Evolutionary conservation across 768 basidiomycete genomes (phyloP).

Genomic region (Auricularia cornea): DNA sequence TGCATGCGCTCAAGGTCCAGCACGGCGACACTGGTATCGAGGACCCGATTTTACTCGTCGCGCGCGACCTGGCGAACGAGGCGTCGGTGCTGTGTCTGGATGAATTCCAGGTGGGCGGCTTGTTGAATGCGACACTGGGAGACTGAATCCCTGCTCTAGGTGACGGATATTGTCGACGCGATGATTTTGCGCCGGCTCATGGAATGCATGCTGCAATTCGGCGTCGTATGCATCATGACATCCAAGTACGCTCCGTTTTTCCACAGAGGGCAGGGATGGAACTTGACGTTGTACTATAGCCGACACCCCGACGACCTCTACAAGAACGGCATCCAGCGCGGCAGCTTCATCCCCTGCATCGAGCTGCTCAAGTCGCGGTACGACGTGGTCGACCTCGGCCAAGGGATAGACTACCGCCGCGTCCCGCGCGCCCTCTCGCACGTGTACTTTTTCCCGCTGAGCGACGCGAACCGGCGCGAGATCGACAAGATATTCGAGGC

Average conservation of each 20-base stretch:
- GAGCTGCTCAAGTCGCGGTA: conserved; percentile 84
- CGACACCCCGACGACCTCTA: conserved; percentile 96
- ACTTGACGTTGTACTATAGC: conserved; percentile 33
- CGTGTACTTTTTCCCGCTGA: conserved; percentile 83
- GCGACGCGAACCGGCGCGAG: conserved; percentile 54
- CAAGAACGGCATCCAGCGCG: conserved; percentile 96
- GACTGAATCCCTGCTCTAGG: conserved; percentile 46
- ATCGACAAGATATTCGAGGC: conserved; percentile 79
- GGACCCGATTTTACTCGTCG: conserved; percentile 82
- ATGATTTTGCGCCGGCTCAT: conserved; percentile 93
- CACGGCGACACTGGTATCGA: conserved; percentile 55
- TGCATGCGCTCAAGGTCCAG: conserved; percentile 71
- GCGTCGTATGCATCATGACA: conserved; percentile 91
- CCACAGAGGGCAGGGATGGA: background rate
- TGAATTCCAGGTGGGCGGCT: conserved; percentile 78
- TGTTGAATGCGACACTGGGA: conserved; percentile 4
- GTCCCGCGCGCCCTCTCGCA: conserved; percentile 88
- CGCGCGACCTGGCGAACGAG: conserved; percentile 76
- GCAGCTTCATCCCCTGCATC: conserved; percentile 91
- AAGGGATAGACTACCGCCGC: conserved; percentile 95
- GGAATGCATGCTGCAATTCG: conserved; percentile 76
- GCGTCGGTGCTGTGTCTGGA: conserved; percentile 90
- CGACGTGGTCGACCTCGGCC: conserved; percentile 86
- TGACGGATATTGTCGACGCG: conserved; percentile 95
- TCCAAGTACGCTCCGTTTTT: conserved; percentile 67